Evolutionary conservation across 208 protist genomes (phyloP).

Genomic region (Leishmania amazonensis): DNA sequence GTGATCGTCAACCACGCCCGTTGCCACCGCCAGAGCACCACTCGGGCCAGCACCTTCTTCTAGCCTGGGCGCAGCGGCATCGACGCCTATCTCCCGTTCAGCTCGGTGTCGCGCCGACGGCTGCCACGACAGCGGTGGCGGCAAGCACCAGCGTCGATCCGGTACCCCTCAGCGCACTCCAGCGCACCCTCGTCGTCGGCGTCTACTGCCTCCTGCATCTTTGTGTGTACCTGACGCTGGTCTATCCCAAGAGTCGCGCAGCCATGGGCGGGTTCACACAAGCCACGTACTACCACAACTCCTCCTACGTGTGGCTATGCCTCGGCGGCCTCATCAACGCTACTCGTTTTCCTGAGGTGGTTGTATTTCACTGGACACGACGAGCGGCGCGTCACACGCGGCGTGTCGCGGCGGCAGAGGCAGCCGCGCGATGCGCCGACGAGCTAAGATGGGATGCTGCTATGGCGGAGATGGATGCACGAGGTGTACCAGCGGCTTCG

Average conservation of each 20-base stretch:
- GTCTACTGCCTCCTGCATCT: constrained; percentile 52
- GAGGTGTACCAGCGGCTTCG: background rate
- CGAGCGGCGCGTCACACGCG: constrained; percentile 18
- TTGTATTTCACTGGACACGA: constrained; percentile 29
- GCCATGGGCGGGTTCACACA: constrained; percentile 48
- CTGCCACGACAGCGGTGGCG: background rate
- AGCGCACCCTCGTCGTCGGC: constrained; percentile 32
- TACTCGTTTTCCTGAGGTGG: constrained; percentile 51
- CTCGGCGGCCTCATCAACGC: constrained; percentile 47
- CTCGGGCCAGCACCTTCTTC: background rate
- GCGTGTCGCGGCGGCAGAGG: constrained; percentile 6
- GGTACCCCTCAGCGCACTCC: constrained; percentile 25
- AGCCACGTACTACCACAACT: constrained; percentile 56
- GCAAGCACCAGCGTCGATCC: background rate
- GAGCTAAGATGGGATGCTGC: constrained; percentile 7
- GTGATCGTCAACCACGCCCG: background rate
- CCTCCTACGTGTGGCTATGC: constrained; percentile 56
- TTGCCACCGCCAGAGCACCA: background rate
- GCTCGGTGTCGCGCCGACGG: background rate
- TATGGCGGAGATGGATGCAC: background rate
- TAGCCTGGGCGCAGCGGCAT: constrained; percentile 14
- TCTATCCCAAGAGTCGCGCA: constrained; percentile 43
- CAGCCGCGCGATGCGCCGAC: constrained; percentile 16
- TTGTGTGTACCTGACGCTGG: constrained; percentile 40
- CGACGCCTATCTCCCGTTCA: background rate